phyloP scores from a whole-genome alignment of 2,329 filamentous ascomycete genomes.

The Trichophyton rubrum region DNA sequence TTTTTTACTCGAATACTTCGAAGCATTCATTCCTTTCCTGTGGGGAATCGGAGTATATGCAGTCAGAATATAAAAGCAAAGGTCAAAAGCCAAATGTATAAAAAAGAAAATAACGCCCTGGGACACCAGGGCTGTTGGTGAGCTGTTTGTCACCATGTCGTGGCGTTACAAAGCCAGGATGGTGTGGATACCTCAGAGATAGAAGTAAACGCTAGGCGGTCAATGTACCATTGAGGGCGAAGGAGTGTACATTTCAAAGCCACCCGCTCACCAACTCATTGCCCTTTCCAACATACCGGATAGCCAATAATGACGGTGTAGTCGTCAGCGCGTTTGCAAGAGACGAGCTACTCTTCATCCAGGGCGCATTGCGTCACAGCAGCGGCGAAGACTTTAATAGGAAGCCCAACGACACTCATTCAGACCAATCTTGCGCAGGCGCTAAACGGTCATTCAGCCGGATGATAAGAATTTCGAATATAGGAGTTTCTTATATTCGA shows the following conservation, averaged over 20 bases:
- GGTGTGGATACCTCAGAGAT: conserved; percentile 5
- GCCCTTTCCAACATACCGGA: not conserved
- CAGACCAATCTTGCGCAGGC: not conserved
- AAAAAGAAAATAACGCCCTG: not conserved
- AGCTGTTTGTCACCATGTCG: not conserved
- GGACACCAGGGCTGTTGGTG: not conserved
- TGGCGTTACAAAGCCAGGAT: conserved; percentile 5
- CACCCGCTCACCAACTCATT: conserved; percentile 5
- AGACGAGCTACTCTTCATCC: not conserved
- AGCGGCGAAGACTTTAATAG: not conserved
- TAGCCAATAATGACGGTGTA: not conserved
- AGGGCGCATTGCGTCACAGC: not conserved
- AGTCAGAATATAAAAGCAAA: conserved; percentile 1
- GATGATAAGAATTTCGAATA: not conserved
- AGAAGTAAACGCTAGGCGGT: conserved; percentile 3
- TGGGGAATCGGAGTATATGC: conserved; percentile 4
- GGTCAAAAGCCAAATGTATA: not conserved
- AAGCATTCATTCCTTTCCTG: not conserved
- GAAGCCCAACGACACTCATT: not conserved
- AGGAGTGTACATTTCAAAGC: not conserved
- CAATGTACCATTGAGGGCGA: conserved; percentile 1
- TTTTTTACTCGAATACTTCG: conserved; percentile 4
- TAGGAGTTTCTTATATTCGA: not conserved
- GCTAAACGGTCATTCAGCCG: not conserved
- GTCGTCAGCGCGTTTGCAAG: conserved; percentile 1